Percentiles rank a stretch among this genome's conserved stretches.
phyloP scores from a whole-genome alignment of 1,284 basidiomycete genomes.

The Heterobasidion annosum region DNA sequence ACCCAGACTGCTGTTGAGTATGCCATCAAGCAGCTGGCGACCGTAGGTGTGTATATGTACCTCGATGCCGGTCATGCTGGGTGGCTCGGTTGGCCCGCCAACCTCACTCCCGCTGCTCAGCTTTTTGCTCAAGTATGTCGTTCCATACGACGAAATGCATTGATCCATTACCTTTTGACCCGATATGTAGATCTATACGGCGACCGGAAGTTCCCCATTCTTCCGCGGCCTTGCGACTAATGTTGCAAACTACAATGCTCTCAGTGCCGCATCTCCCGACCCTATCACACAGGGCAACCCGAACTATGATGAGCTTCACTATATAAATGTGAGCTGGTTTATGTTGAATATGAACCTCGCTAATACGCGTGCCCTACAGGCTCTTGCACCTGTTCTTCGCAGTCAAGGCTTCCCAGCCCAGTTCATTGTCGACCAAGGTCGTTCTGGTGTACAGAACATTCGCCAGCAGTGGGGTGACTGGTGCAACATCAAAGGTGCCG shows the following conservation, averaged over 20 bases:
- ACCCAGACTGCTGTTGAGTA: constrained; percentile 39
- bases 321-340: constrained; percentile 35
- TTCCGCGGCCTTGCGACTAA: constrained; percentile 57
- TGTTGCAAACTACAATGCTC: constrained; percentile 58
- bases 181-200: constrained; percentile 28
- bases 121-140: constrained; percentile 30
- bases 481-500: constrained; percentile 57
- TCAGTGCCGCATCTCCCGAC: constrained; percentile 42
- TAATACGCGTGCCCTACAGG: constrained; percentile 17
- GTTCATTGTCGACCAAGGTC: constrained; percentile 60
- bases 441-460: constrained; percentile 53
- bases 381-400: constrained; percentile 37
- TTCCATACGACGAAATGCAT: background rate
- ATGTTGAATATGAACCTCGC: background rate
- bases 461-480: constrained; percentile 43
- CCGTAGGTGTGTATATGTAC: constrained; percentile 50
- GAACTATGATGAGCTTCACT: constrained; percentile 55
- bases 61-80: constrained; percentile 59
- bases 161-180: too few relatives aligned
- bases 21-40: constrained; percentile 45
- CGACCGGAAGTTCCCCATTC: constrained; percentile 39
- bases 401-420: constrained; percentile 44
- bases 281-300: constrained; percentile 48
- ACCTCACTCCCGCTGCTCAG: constrained; percentile 47
- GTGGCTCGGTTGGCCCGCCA: constrained; percentile 62